These are phyloP conservation scores for Porogramme epimiltina DNA, from an alignment of 1,284 basidiomycete genomes.

Conservation along the genomic window DNA sequence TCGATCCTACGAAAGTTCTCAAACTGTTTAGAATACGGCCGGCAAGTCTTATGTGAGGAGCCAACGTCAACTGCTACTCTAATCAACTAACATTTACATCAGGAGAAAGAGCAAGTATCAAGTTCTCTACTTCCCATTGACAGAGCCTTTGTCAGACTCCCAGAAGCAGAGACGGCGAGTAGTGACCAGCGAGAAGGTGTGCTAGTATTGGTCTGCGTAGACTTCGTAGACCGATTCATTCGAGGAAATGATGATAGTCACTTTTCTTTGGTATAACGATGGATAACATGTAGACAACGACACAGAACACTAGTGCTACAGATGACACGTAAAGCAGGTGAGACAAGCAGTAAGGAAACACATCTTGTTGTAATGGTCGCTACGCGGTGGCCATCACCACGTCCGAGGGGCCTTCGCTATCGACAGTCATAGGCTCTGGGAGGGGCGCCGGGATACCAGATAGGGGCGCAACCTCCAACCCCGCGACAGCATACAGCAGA, in stretches of 20 bases:
- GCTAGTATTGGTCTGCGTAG: neutral
- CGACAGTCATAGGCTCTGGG: conserved; percentile 14
- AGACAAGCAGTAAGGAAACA: no score
- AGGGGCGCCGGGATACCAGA: conserved; percentile 17
- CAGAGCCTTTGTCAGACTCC: conserved; percentile 50
- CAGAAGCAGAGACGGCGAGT: conserved; percentile 52
- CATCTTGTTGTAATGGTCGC: neutral
- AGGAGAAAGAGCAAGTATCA: conserved; percentile 63
- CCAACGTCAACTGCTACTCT: neutral
- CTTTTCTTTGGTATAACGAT: neutral
- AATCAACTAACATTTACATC: neutral
- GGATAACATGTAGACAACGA: no score
- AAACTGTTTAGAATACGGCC: conserved; percentile 52
- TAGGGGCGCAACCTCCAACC: conserved; percentile 60
- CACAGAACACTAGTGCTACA: no score
- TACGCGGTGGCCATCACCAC: conserved; percentile 45
- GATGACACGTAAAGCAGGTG: no score
- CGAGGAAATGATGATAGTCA: no score
- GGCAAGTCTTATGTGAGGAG: conserved; percentile 49
- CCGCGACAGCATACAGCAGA: conserved; percentile 75
- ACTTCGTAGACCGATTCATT: no score
- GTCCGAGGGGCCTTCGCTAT: conserved; percentile 21
- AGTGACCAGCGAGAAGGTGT: conserved; percentile 47
- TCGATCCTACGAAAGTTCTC: conserved; percentile 39
- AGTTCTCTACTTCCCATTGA: conserved; percentile 72